These are phyloP conservation scores for Arthroderma sp. DNA, from an alignment of 2,329 filamentous ascomycete genomes.

Conservation along the genomic window DNA sequence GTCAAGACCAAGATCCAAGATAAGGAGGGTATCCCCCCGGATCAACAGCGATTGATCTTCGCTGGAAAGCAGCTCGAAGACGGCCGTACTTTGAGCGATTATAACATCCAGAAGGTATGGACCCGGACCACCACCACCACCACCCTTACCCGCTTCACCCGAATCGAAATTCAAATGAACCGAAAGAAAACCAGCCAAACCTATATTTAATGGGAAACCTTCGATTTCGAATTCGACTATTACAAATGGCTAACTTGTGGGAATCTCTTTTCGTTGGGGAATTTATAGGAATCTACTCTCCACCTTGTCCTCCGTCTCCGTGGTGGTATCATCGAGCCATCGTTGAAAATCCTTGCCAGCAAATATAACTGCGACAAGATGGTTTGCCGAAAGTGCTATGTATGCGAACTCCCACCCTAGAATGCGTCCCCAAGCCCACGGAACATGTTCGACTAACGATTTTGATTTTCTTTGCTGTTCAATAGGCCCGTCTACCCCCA, in stretches of 20 bases:
- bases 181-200: no score
- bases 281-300: constrained; percentile 47
- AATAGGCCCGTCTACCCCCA: constrained; percentile 68
- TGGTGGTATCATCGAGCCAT: constrained; percentile 44
- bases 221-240: no score
- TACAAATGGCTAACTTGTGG: constrained; percentile 18
- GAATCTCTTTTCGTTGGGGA: constrained; percentile 12
- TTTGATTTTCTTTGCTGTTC: not conserved
- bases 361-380: constrained; percentile 99
- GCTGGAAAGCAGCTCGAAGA: constrained; percentile 52
- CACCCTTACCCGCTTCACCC: no score
- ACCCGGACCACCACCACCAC: constrained; percentile 25
- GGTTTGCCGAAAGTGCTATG: constrained; percentile 99
- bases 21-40: constrained; percentile 64
- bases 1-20: constrained; percentile 65
- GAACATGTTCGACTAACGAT: not conserved
- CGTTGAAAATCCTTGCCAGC: constrained; percentile 50
- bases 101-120: constrained; percentile 46
- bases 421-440: not conserved
- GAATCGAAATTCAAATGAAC: no score
- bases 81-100: constrained; percentile 40
- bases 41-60: constrained; percentile 58
- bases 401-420: constrained; percentile 38
- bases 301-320: constrained; percentile 51
- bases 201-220: no score